Evolutionary conservation across 1,284 basidiomycete species (phyloP), one percentile per base, ranked within the genome.

Genomic region (Tetrapyrgos nigripes): DNA sequence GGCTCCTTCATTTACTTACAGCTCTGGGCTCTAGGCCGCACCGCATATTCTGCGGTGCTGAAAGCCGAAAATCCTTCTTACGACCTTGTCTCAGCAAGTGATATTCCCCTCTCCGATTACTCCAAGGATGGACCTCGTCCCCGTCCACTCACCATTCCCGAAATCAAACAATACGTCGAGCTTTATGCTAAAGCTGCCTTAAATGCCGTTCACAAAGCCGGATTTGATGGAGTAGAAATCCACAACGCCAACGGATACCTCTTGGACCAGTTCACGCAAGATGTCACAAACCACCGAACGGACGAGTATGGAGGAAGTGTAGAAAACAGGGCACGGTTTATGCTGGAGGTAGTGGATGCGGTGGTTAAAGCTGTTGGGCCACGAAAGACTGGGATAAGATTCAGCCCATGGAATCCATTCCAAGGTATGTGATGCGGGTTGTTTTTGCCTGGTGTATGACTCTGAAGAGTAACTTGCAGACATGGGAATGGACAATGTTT

Each of bases 301-400:
- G 84, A 86, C 66, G 66, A 73, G 27, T 86, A 82, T 69, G 83
- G 83, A 4, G 83, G 83, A 6, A 75, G 75, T 2, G 56, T 81
- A 49, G 76, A 81, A 66, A 83, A 83, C 62, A 74, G 83, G 19
- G 63, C 73, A 0, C 72, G 77, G 28, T 84, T 84, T 52, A 17
- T 77, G 68, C 24, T 81, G 62, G 72, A 73, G 63, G 71, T 84
- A 9, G 68, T 83, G 3, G 76, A 81, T 4, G 76, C 69, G n/a
- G n/a, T n/a, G n/a, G n/a, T n/a, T n/a, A n/a, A n/a, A n/a, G n/a
- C n/a, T 0, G 60, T 79, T 13, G 79, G 79, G 0, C 64, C 66
- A 23, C 59, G 70, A 17, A 72, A 73, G 23, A 75, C 77, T 8
- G 83, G 75, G 1, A 71, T 88, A 50, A 77, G 86, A 8, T 62